Evolutionary conservation across 1,284 basidiomycete genomes (phyloP).

Genomic region (Trametes pubescens): DNA sequence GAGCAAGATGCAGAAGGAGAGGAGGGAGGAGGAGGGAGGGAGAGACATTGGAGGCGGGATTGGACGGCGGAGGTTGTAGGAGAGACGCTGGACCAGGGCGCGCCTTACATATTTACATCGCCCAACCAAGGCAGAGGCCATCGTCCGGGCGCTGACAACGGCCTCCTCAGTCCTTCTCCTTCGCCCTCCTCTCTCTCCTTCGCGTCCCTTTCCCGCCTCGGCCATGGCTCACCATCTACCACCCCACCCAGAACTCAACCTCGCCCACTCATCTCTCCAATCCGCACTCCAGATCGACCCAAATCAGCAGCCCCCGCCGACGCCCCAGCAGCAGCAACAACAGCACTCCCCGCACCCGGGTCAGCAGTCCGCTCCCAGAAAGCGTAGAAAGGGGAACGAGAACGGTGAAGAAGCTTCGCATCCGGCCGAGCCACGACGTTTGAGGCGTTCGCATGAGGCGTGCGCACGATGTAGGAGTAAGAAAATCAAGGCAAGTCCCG

Average conservation of each 20-base stretch:
- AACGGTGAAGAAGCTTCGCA: slow-evolving; percentile 59
- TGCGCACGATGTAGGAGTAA: slow-evolving; percentile 89
- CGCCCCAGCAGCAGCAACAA: slow-evolving; percentile 45
- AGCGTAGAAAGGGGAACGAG: slow-evolving; percentile 65
- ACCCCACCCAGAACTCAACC: slow-evolving; percentile 52
- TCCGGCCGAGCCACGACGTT: slow-evolving; percentile 74
- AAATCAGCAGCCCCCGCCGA: slow-evolving; percentile 48
- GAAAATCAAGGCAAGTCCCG: slow-evolving; percentile 92
- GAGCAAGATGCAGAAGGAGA: background rate
- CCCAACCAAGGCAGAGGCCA: slow-evolving; percentile 11
- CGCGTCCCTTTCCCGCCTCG: slow-evolving; percentile 25
- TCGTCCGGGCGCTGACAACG: slow-evolving; percentile 31
- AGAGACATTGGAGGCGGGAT: background rate
- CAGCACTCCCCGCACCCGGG: slow-evolving; percentile 49
- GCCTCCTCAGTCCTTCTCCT: slow-evolving; percentile 25
- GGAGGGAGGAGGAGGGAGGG: background rate
- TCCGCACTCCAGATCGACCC: slow-evolving; percentile 72
- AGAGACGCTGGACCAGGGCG: slow-evolving; percentile 20
- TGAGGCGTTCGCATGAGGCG: slow-evolving; percentile 86
- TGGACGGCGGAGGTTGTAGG: slow-evolving; percentile 17
- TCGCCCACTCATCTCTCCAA: slow-evolving; percentile 57
- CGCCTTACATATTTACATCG: slow-evolving; percentile 19
- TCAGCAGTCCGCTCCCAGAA: slow-evolving; percentile 46
- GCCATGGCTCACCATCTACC: slow-evolving; percentile 57
- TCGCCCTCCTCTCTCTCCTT: slow-evolving; percentile 22